Evolutionary conservation across 805 yeast genomes (phyloP).

Genomic region (Blastobotrys peoriensis): DNA sequence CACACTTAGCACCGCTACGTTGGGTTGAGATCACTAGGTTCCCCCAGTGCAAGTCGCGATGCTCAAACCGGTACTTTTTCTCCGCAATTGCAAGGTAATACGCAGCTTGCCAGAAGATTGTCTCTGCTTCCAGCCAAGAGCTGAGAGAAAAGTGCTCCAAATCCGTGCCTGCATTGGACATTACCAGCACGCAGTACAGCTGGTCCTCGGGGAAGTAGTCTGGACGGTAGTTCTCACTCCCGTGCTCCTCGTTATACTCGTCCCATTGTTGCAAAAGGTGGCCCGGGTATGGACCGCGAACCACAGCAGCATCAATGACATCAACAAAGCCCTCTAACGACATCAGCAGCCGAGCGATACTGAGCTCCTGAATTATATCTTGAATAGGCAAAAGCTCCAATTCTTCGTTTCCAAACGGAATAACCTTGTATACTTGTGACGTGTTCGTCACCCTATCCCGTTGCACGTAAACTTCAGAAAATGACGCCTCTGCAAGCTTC

Average conservation of each 20-base stretch:
- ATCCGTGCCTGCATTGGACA: slow-evolving; percentile 35
- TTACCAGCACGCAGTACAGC: slow-evolving; percentile 30
- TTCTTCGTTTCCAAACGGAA: slow-evolving; percentile 46
- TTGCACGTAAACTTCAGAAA: slow-evolving; percentile 39
- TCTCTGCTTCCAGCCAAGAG: slow-evolving; percentile 34
- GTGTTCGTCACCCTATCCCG: slow-evolving; percentile 22
- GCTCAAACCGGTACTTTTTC: slow-evolving; percentile 51
- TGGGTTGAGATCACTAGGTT: slow-evolving; percentile 43
- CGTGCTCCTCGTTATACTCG: slow-evolving; percentile 26
- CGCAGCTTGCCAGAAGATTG: slow-evolving; percentile 50
- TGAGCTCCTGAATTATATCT: slow-evolving; percentile 43
- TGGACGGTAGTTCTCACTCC: slow-evolving; percentile 36
- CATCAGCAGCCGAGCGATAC: slow-evolving; percentile 38
- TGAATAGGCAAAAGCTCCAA: slow-evolving; percentile 37
- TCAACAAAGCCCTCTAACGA: slow-evolving; percentile 40
- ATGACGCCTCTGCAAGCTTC: slow-evolving; percentile 44
- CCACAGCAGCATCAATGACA: slow-evolving; percentile 41
- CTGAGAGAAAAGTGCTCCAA: slow-evolving; percentile 39
- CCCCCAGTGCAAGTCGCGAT: slow-evolving; percentile 64
- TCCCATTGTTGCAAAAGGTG: slow-evolving; percentile 42
- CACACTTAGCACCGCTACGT: background rate
- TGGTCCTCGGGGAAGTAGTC: slow-evolving; percentile 32
- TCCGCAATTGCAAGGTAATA: slow-evolving; percentile 49
- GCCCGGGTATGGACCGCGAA: slow-evolving; percentile 41
- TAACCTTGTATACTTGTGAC: slow-evolving; percentile 40